Evolutionary conservation across 495 filamentous ascomycete genomes (phyloP).

Genomic region (Trichocladium antarcticum): DNA sequence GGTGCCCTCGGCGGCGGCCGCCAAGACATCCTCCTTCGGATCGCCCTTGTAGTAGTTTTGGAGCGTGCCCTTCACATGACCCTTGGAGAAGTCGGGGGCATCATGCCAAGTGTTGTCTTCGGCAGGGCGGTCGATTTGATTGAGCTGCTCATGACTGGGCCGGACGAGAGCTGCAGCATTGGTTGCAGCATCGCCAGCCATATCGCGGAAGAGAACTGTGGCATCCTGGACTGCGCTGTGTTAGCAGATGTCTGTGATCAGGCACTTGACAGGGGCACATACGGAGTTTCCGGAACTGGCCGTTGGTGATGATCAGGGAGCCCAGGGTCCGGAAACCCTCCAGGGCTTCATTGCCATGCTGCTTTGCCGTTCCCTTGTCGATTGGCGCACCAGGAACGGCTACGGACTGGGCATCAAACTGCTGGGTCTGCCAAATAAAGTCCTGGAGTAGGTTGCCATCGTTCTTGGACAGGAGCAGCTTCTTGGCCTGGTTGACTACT

Average conservation of each 20-base stretch:
- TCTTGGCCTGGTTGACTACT: constrained; percentile 81
- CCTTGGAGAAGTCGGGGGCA: constrained; percentile 62
- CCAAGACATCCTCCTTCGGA: constrained; percentile 44
- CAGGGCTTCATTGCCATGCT: constrained; percentile 68
- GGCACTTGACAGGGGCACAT: constrained; percentile 29
- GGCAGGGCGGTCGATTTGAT: constrained; percentile 69
- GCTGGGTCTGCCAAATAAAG: constrained; percentile 86
- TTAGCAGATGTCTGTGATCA: neutral
- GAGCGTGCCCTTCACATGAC: constrained; percentile 55
- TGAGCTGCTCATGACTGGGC: constrained; percentile 67
- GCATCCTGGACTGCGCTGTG: constrained; percentile 81
- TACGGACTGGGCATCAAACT: constrained; percentile 52
- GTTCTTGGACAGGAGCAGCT: constrained; percentile 87
- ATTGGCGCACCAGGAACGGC: constrained; percentile 53
- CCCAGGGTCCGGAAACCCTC: constrained; percentile 85
- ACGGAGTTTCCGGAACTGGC: constrained; percentile 91
- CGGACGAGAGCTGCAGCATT: constrained; percentile 69
- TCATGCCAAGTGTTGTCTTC: constrained; percentile 93
- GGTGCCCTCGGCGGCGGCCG: constrained; percentile 21
- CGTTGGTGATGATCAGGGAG: constrained; percentile 84
- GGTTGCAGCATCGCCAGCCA: constrained; percentile 77
- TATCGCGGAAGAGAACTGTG: constrained; percentile 70
- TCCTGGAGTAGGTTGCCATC: constrained; percentile 89
- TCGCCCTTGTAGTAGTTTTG: constrained; percentile 44
- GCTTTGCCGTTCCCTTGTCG: constrained; percentile 60